Base-by-base conservation (phyloP, 768 basidiomycete species). In the Naganishia randhawae region DNA sequence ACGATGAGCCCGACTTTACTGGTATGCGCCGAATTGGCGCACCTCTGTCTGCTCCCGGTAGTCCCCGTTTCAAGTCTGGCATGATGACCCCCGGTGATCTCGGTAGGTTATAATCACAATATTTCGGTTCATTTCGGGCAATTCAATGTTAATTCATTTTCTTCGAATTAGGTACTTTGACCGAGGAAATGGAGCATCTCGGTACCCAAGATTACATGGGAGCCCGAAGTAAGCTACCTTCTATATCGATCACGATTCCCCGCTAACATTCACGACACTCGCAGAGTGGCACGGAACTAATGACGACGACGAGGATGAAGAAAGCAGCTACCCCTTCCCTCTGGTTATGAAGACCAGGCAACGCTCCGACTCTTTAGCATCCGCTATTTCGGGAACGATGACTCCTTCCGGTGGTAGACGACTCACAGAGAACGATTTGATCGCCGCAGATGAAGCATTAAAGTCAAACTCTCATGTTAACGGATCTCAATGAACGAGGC, bases 381-480 rank as follows among this genome's bases (percentile, higher is more conserved):
- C 90, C 22, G 86, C 92, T 81, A 81, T 84, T 67, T 86, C 86
- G 22, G 86, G 87, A 41, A 83, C 86, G 2, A 76, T 77, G 66
- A 93, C 90, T 76, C 96, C 95, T 9, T 91, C 92, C 0, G 94
- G 91, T 1, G 90, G 89, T 74, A 86, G 86, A 74, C 92, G 87
- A 71, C 80, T 96, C 65, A 92, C 88, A 76, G 95, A 97, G 81
- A 84, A 87, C 62, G 95, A 98, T 79, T 80, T 98, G 73, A 84
- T 84, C 75, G 85, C 85, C 81, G 95, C 94, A 3, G 93, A 98
- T 73, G 90, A 88, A 11, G 93, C 91, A 2, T 84, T 98, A 61
- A 81, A 75, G 72, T 70, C 33, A 32, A 63, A 50, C 61, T 50
- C 67, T 37, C 67, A 68, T 39, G 67, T 68, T 50, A 68, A 67